These are phyloP conservation scores for Pinus albicaulis DNA, from an alignment of 75 land plant genomes.

Conservation along the genomic window DNA sequence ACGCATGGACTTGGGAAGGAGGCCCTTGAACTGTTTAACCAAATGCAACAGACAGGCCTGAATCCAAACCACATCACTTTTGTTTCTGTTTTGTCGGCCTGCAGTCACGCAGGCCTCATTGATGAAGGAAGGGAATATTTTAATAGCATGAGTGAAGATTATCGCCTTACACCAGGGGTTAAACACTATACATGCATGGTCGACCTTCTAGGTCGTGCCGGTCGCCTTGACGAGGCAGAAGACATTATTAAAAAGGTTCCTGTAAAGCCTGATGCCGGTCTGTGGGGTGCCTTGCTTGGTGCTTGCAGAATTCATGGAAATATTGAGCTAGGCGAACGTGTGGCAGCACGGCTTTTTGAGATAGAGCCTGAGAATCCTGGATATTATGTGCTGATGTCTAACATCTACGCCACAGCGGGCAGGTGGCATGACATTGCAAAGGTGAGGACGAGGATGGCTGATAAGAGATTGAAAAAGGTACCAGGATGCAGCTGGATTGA, in stretches of 20 bases:
- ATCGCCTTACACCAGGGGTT: slow-evolving; percentile 12
- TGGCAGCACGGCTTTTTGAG: slow-evolving; percentile 2
- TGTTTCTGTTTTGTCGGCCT: slow-evolving; percentile 4
- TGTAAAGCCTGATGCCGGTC: slow-evolving; percentile 3
- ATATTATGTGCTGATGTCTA: slow-evolving; percentile 2
- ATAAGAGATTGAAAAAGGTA: background rate
- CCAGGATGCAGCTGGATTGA: slow-evolving; percentile 9
- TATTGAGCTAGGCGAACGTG: slow-evolving; percentile 8
- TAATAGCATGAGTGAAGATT: slow-evolving; percentile 19
- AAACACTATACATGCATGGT: slow-evolving; percentile 8
- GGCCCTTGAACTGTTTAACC: slow-evolving; percentile 3
- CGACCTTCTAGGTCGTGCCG: slow-evolving; percentile 6
- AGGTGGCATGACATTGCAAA: background rate
- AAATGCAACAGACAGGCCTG: slow-evolving; percentile 4
- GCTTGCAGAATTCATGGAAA: slow-evolving; percentile 16
- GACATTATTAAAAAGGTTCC: background rate
- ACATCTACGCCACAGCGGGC: slow-evolving; percentile 5
- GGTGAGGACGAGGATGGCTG: background rate
- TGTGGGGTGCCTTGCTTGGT: slow-evolving; percentile 16
- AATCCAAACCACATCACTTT: slow-evolving; percentile 5
- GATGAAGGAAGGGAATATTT: slow-evolving; percentile 27
- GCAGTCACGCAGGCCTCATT: slow-evolving; percentile 42
- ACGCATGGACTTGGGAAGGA: background rate
- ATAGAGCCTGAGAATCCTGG: slow-evolving; percentile 6
- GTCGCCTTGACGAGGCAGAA: background rate